A percentile compares a stretch with the other conserved stretches of the same genome.
Evolutionary conservation across 2,329 filamentous ascomycete species (phyloP).

Genomic region (Exophiala sp.): DNA sequence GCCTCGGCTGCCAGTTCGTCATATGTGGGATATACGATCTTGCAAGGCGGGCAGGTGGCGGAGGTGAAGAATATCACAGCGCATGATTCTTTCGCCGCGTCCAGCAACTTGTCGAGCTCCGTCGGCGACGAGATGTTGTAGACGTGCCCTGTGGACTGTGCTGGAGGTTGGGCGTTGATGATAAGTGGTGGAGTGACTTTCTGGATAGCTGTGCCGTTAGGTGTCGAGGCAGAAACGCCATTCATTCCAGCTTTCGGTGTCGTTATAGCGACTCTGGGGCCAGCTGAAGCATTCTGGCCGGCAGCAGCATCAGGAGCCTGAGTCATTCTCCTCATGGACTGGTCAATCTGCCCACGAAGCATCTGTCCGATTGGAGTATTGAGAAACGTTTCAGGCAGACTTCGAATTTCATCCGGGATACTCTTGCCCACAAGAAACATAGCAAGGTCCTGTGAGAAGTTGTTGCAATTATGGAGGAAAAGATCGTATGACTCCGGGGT

Average conservation of each 20-base stretch:
- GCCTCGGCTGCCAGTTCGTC: constrained; percentile 71
- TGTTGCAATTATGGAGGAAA: constrained; percentile 92
- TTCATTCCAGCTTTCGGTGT: constrained; percentile 7
- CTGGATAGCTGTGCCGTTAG: constrained; percentile 6
- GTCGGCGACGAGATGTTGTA: constrained; percentile 54
- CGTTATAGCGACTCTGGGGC: constrained; percentile 12
- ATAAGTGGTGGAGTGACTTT: constrained; percentile 13
- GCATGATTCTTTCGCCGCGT: constrained; percentile 57
- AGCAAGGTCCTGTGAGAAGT: constrained; percentile 87
- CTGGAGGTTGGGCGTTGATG: constrained; percentile 14
- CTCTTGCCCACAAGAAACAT: constrained; percentile 84
- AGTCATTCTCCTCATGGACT: constrained; percentile 56
- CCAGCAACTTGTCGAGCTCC: constrained; percentile 57
- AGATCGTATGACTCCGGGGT: constrained; percentile 84
- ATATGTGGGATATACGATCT: constrained; percentile 71
- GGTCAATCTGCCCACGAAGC: constrained; percentile 69
- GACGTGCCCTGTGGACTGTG: constrained; percentile 45
- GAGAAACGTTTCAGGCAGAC: constrained; percentile 77
- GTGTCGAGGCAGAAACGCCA: neutral
- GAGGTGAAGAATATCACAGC: constrained; percentile 91
- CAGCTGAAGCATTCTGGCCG: constrained; percentile 17
- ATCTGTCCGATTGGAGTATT: constrained; percentile 83
- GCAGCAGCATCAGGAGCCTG: constrained; percentile 47
- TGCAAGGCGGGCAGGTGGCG: constrained; percentile 78
- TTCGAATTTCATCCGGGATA: constrained; percentile 80